Evolutionary conservation across 2,329 filamentous ascomycete genomes (phyloP).

Genomic region (Exophiala sp.): DNA sequence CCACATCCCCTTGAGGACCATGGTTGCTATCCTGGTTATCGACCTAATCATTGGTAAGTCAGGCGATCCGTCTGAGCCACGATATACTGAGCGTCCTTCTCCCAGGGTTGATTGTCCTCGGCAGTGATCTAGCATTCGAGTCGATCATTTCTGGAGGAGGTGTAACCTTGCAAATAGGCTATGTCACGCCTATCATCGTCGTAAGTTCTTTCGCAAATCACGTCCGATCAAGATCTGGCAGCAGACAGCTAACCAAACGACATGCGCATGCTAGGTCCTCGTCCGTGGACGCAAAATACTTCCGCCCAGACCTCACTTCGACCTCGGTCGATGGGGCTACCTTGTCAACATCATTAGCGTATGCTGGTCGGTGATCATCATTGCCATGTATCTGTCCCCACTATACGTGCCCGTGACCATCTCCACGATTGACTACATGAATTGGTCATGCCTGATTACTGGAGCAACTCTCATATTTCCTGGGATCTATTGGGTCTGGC

Average conservation of each 20-base stretch:
- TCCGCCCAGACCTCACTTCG: conserved; percentile 18
- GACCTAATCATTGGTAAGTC: conserved; percentile 22
- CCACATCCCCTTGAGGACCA: conserved; percentile 52
- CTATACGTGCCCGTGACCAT: conserved; percentile 24
- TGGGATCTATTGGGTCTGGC: conserved; percentile 23
- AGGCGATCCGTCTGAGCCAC: neutral
- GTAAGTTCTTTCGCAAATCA: conserved; percentile 2
- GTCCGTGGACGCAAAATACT: conserved; percentile 22
- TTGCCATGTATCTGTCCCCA: conserved; percentile 20
- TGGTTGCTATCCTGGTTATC: conserved; percentile 21
- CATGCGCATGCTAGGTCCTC: conserved; percentile 7
- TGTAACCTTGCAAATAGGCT: conserved; percentile 20
- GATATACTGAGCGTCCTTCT: neutral
- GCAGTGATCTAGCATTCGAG: conserved; percentile 21
- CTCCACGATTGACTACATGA: conserved; percentile 24
- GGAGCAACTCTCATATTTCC: conserved; percentile 21
- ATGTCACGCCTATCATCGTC: conserved; percentile 20
- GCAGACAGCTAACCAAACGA: neutral
- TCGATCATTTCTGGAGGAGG: conserved; percentile 23
- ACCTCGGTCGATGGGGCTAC: conserved; percentile 22
- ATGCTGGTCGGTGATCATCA: conserved; percentile 21
- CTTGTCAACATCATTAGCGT: conserved; percentile 21
- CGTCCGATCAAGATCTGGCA: neutral
- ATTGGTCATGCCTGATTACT: conserved; percentile 22
- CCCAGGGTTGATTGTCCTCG: conserved; percentile 20